Percentiles rank a stretch among this genome's conserved stretches.
Conservation (phyloP, 2,329 filamentous ascomycete genomes). For the Helotiales sp. region DNA sequence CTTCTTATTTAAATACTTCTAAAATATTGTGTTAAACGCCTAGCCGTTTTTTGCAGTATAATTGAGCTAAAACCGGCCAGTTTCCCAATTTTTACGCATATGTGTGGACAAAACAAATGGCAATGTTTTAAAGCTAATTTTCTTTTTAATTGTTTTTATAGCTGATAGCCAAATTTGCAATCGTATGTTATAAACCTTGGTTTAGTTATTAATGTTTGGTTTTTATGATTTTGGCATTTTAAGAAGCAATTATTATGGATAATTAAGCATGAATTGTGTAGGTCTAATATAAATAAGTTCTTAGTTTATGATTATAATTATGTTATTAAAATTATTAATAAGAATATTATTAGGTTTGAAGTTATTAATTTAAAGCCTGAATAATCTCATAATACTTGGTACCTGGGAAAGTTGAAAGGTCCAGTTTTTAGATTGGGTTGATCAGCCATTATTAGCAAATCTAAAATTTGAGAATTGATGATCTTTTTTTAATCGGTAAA, state of each 20-base stretch:
- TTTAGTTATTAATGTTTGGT: slow-evolving; percentile 42
- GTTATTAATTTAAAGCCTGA: slow-evolving; percentile 1
- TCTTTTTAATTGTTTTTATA: slow-evolving; percentile 41
- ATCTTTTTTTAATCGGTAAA: slow-evolving; percentile 32
- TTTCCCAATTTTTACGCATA: slow-evolving; percentile 48
- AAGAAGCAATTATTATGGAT: slow-evolving; percentile 6
- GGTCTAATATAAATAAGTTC: slow-evolving; percentile 8
- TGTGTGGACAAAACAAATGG: slow-evolving; percentile 33
- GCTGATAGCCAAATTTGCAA: slow-evolving; percentile 44
- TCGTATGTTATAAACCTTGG: slow-evolving; percentile 41
- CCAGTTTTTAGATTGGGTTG: background rate
- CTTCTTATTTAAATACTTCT: slow-evolving; percentile 45
- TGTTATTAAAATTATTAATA: background rate
- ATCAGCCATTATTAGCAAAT: slow-evolving; percentile 12
- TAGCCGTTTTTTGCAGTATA: slow-evolving; percentile 38
- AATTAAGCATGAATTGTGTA: slow-evolving; percentile 8
- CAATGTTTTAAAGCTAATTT: background rate
- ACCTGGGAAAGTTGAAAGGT: background rate
- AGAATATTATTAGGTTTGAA: slow-evolving; percentile 10
- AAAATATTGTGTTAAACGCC: slow-evolving; percentile 47
- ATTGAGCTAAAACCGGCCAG: slow-evolving; percentile 42
- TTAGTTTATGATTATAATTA: slow-evolving; percentile 2
- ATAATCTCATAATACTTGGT: background rate
- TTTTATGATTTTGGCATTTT: background rate
- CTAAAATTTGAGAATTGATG: slow-evolving; percentile 5